Base-by-base conservation (phyloP, 129 eudicot genomes). In the Flaveria bidentis region DNA sequence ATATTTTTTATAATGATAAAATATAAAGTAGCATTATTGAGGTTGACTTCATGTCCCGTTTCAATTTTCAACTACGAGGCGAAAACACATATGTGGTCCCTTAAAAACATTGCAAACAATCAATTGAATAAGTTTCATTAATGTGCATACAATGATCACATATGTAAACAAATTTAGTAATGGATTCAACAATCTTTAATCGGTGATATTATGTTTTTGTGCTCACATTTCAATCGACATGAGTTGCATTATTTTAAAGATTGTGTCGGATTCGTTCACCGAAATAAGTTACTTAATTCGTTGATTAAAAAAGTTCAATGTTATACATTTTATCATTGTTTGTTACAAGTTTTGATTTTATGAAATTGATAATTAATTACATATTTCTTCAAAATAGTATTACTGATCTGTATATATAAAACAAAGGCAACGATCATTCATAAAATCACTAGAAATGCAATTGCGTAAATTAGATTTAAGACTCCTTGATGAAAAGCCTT, bases 11-110 rank as follows among this genome's bases (percentile, higher is more conserved):
- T 39, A 73, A 73, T 3, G 57, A 73, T 53, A 73, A 57, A 44
- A 57, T 60, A 22, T 46, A 57, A 44, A 39, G 47, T 73, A 73
- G 45, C 77, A 49, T 57, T 73, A 73, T 73, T 23, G 46, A 62
- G 45, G 16, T 25, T 47, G 72, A 75, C 72, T 47, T 47, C 72
- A 49, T 75, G 39, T 75, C 41, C 20, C 20, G 17, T 63, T 46
- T 61, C 13, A 9, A 47, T 75, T 75, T 75, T 28, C 22, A 13
- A 11, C 28, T 28, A 4, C 28, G 18, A 63, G 23, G 64, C 28
- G 72, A 46, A 63, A 65, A 73, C 72, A 51, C 47, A 71, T 50
- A 23, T 13, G 26, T 52, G 47, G 62, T 44, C 17, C 13, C 22
- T 52, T 52, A 47, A 47, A 47, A 10, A 10, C 14, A 2, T 11